These are phyloP conservation scores for Penicillium tannophilum DNA, from an alignment of 495 filamentous ascomycete genomes.

Conservation along the genomic window DNA sequence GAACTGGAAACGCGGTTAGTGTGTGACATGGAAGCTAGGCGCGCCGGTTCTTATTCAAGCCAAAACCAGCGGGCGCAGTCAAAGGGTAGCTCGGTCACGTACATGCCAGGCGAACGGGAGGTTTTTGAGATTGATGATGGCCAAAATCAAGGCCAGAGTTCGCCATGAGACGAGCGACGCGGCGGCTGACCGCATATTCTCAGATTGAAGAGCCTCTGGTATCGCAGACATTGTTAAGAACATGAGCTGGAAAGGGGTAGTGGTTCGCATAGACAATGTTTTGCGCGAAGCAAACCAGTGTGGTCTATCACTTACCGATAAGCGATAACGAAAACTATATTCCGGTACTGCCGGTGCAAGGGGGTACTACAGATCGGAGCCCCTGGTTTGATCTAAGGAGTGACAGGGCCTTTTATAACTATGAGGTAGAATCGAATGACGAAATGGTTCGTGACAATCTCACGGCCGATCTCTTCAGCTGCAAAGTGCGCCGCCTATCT, in stretches of 20 bases:
- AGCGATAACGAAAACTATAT: not conserved
- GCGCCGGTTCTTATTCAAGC: not conserved
- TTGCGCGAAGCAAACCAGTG: not conserved
- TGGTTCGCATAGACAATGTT: not conserved
- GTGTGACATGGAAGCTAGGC: slow-evolving; percentile 1
- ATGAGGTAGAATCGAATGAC: not conserved
- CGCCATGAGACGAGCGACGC: slow-evolving; percentile 51
- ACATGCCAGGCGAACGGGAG: slow-evolving; percentile 67
- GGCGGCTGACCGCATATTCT: slow-evolving; percentile 27
- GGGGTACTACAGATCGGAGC: not conserved
- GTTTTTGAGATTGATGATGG: slow-evolving; percentile 61
- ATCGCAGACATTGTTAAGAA: not conserved
- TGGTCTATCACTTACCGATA: not conserved
- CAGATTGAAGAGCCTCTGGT: slow-evolving; percentile 12
- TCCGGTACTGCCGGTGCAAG: not conserved
- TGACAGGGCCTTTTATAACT: not conserved
- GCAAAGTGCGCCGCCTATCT: not conserved
- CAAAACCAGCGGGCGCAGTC: not conserved
- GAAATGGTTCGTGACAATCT: not conserved
- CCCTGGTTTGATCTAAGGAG: not conserved
- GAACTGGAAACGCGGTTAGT: slow-evolving; percentile 36
- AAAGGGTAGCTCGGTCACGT: slow-evolving; percentile 22
- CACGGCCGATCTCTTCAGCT: not conserved
- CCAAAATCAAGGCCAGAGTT: slow-evolving; percentile 54
- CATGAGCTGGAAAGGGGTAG: not conserved